These are phyloP conservation scores for Sclerotinia spermophila DNA, from an alignment of 2,329 filamentous ascomycete genomes.

Conservation along the genomic window DNA sequence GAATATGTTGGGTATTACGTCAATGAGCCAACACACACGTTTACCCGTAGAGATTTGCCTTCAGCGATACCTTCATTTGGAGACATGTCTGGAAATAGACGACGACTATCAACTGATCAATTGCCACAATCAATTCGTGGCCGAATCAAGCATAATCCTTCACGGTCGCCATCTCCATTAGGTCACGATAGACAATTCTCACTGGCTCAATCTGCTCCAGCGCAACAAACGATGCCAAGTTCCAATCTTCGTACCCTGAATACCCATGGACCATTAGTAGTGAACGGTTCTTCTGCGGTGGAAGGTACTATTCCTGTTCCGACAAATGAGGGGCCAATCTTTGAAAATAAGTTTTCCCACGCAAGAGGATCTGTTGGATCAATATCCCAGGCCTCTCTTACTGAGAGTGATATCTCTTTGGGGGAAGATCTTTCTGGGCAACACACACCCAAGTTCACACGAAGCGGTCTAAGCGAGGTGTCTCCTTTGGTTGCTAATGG, in stretches of 20 bases:
- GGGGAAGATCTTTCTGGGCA: conserved; percentile 31
- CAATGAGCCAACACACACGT: conserved; percentile 28
- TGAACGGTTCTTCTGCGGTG: conserved; percentile 31
- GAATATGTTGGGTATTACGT: conserved; percentile 39
- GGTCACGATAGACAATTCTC: conserved; percentile 36
- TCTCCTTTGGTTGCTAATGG: conserved; percentile 33
- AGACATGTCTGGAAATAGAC: conserved; percentile 31
- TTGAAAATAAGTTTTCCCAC: conserved; percentile 28
- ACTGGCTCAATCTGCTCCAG: conserved; percentile 28
- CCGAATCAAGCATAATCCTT: conserved; percentile 32
- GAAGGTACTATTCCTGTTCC: neutral
- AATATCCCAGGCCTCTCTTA: conserved; percentile 29
- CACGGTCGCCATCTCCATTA: conserved; percentile 38
- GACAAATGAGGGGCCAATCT: conserved; percentile 28
- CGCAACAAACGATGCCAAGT: conserved; percentile 31
- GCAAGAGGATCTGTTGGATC: conserved; percentile 32
- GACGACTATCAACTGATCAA: conserved; percentile 36
- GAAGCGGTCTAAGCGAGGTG: conserved; percentile 21
- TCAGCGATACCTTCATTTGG: conserved; percentile 36
- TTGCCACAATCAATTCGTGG: conserved; percentile 37
- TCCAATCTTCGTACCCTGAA: conserved; percentile 32
- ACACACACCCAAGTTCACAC: conserved; percentile 30
- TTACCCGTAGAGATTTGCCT: conserved; percentile 27
- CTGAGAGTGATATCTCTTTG: conserved; percentile 28
- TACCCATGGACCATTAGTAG: conserved; percentile 33